Conservation (phyloP, 306 rosid species). For the Malus orientalis region DNA sequence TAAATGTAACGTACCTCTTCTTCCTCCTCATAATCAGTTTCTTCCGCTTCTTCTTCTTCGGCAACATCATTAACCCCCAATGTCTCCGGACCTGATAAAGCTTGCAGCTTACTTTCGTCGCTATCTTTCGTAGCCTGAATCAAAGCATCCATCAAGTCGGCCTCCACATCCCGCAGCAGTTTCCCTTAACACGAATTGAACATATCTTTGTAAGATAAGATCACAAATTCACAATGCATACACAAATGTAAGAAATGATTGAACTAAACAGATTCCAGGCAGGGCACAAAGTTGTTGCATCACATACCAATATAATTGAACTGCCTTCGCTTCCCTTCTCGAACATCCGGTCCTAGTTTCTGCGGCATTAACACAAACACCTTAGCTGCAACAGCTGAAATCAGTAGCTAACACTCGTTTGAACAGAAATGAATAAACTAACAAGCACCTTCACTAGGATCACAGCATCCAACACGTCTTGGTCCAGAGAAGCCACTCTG, state of each 20-base stretch:
- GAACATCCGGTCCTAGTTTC: slow-evolving; percentile 75
- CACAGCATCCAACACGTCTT: slow-evolving; percentile 58
- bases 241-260: not conserved
- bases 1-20: slow-evolving; percentile 39
- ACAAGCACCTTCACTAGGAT: slow-evolving; percentile 61
- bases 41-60: slow-evolving; percentile 23
- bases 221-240: too few relatives aligned
- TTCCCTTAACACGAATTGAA: slow-evolving; percentile 44
- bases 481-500: slow-evolving; percentile 58
- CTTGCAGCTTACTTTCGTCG: slow-evolving; percentile 52
- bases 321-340: slow-evolving; percentile 93
- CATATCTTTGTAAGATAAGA: not conserved
- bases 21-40: slow-evolving; percentile 43
- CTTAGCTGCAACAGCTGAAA: slow-evolving; percentile 36
- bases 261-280: not conserved
- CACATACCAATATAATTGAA: slow-evolving; percentile 74
- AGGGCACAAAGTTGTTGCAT: not conserved
- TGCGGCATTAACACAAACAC: slow-evolving; percentile 59
- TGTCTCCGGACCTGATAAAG: slow-evolving; percentile 35
- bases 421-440: slow-evolving; percentile 14
- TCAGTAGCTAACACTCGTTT: not conserved
- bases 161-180: slow-evolving; percentile 60
- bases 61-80: slow-evolving; percentile 28
- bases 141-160: slow-evolving; percentile 74
- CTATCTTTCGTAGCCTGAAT: slow-evolving; percentile 68